Evolutionary conservation across 768 basidiomycete genomes (phyloP), one percentile per base, ranked within the genome.

Genomic region (Leccinum olivaceopallidum): DNA sequence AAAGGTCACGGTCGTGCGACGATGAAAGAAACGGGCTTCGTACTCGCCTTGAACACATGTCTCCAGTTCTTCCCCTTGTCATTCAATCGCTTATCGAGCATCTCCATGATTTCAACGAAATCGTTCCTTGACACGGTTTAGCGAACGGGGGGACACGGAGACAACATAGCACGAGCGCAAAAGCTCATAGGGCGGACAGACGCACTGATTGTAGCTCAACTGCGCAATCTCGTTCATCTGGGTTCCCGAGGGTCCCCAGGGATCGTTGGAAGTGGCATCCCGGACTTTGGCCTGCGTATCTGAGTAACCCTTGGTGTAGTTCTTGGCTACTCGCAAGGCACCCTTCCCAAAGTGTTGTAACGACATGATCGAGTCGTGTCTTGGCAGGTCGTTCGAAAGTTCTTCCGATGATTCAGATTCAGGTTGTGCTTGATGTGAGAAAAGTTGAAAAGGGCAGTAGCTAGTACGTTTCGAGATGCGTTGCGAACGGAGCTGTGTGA

Each of bases 21-120:
- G 44, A 47, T 20, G 42, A 47, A 20, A 47, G 32, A 34, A 55
- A 32, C 7, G 51, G 24, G n/a, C 48, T 37, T 49, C 24, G 65
- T 80, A 65, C 81, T 60, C 59, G 88, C 94, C 83, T 98, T 98
- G 85, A 97, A 98, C 60, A 98, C 96, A 80, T 99, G 97, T 56
- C 96, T 85, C 97, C 97, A 99, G 69, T 98, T 98, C 85, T 98
- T 98, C 39, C 97, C 97, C 81, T 97, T 98, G 79, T 99, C 97
- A 67, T 95, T 95, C 63, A 99, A 79, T 55, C 97, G 87, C 77
- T 99, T 98, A 77, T 98, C 97, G 53, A 99, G 83, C 94, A 98
- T 97, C 80, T 99, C 97, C 94, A 99, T 98, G 70, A 99, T 93
- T 78, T 99, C 97, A 13, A 98, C 94, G 73, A 99, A 99, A 69